Base-by-base conservation (phyloP, 495 filamentous ascomycete genomes). In the Daldinia grandis region DNA sequence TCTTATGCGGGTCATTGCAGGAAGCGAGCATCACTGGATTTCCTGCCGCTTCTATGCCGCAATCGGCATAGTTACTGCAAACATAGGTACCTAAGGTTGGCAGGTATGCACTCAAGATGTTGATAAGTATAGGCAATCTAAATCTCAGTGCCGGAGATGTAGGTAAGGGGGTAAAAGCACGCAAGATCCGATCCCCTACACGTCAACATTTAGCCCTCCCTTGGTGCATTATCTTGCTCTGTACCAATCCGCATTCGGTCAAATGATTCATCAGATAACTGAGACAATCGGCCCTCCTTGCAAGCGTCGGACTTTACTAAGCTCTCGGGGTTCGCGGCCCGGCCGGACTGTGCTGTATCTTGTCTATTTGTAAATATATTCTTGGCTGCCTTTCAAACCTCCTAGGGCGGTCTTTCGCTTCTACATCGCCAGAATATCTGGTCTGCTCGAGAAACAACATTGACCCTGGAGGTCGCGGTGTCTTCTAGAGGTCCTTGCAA, bases 211-310 rank as follows among this genome's bases (percentile, higher is more conserved):
- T 69, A 65, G 61, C 15, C 47, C 35, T 50, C 37, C 63, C 28
- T 68, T 54, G 65, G 50, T 57, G 69, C 59, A 60, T 62, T 38
- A 25, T 31, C 50, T 59, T 65, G 10, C 14, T 28, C 47, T 8
- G 56, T 54, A 58, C 57, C 72, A 68, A 66, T 40, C 72, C 69
- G 74, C 61, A 60, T 73, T 64, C 58, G 69, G 72, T 58, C 62
- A 17, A 53, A 73, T 75, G 75, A 76, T 75, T 76, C 75, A 73
- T 73, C 65, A 69, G 65, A 72, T 72, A 72, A 74, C 62, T 62
- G 72, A 71, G 67, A 66, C 61, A 74, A 58, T 74, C 64, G 71
- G 68, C 64, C 74, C 74, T 72, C 68, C 64, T 69, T 58, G 27
- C 31, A 68, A 44, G 54, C 66, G n/a, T 59, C 56, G 56, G 56